phyloP scores from a whole-genome alignment of 352 stramenopile species.

The Globisporangium paroecandrum region DNA sequence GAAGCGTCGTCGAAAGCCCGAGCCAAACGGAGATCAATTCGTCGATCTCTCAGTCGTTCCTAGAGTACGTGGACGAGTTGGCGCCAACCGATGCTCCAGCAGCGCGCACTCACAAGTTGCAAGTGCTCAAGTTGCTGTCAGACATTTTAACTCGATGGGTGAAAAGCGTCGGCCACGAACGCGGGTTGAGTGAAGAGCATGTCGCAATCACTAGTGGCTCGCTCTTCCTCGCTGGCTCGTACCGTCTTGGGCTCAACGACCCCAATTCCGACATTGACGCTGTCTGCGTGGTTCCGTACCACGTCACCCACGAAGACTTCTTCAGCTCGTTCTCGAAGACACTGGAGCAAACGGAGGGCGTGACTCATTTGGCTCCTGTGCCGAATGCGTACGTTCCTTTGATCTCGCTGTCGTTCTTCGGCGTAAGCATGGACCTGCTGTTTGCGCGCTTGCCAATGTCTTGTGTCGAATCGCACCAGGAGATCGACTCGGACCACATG shows the following conservation, averaged over 20 bases:
- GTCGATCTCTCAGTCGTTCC: slow-evolving; percentile 40
- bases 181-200: slow-evolving; percentile 64
- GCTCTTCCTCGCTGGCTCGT: slow-evolving; percentile 85
- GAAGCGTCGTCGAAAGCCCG: slow-evolving; percentile 49
- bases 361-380: slow-evolving; percentile 78
- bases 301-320: slow-evolving; percentile 85
- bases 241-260: slow-evolving; percentile 79
- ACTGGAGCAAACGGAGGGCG: slow-evolving; percentile 57
- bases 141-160: slow-evolving; percentile 75
- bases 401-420: slow-evolving; percentile 88
- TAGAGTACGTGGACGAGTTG: slow-evolving; percentile 49
- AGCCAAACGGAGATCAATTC: slow-evolving; percentile 32
- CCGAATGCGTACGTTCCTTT: slow-evolving; percentile 91
- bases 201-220: slow-evolving; percentile 71
- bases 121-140: slow-evolving; percentile 66
- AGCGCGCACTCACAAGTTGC: slow-evolving; percentile 62
- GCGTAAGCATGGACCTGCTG: slow-evolving; percentile 90
- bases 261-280: slow-evolving; percentile 82
- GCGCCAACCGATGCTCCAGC: slow-evolving; percentile 45
- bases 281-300: slow-evolving; percentile 76
- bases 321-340: slow-evolving; percentile 73
- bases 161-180: slow-evolving; percentile 65
- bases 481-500: slow-evolving; percentile 87
- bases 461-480: slow-evolving; percentile 61
- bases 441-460: slow-evolving; percentile 80